Evolutionary conservation across 169 alveolate genomes (phyloP), one percentile per base, ranked within the genome.

Genomic region (Cryptosporidium sp.): DNA sequence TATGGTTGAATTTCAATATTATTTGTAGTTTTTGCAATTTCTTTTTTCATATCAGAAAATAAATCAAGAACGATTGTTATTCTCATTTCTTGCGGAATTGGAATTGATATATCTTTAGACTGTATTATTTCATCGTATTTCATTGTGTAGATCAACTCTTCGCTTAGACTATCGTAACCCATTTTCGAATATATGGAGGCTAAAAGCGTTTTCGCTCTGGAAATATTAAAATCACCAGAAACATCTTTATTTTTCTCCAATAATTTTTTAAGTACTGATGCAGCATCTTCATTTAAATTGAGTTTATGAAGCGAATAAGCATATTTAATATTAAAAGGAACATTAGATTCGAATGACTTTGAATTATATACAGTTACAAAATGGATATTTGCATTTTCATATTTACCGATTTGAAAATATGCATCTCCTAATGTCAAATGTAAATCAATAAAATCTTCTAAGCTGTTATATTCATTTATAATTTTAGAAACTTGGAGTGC

Each of bases 31-130:
- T 37, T 12, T 42, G 33, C 45, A 44, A 42, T 58, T 12, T n/a
- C 42, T 37, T 80, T 69, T 73, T 80, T 80, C 89, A 80, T 80
- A 7, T 80, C 75, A 31, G 89, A 61, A 80, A 80, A 80, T 37
- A 80, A 48, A 33, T 80, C 89, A n/a, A 80, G 58, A 31, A 80
- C 75, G 12, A 80, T 58, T 8, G 73, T 31, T 42, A 37, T 45
- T 29, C 89, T 60, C 75, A 80, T 37, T 80, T 80, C 89, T 48
- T 80, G 73, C 26, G 89, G 89, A 61, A 80, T 80, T 31, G 89
- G 89, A n/a, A 31, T 42, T 31, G 89, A 61, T 5, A 80, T 60
- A 80, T 80, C 89, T 65, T 44, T 65, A 33, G 75, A 42, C 62
- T 80, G 89, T 31, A 80, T 58, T 44, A 80, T 60, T 35, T 80